A percentile compares a stretch with the other conserved stretches of the same genome.
phyloP scores from a whole-genome alignment of 495 filamentous ascomycete species.

The Neurospora sp. region DNA sequence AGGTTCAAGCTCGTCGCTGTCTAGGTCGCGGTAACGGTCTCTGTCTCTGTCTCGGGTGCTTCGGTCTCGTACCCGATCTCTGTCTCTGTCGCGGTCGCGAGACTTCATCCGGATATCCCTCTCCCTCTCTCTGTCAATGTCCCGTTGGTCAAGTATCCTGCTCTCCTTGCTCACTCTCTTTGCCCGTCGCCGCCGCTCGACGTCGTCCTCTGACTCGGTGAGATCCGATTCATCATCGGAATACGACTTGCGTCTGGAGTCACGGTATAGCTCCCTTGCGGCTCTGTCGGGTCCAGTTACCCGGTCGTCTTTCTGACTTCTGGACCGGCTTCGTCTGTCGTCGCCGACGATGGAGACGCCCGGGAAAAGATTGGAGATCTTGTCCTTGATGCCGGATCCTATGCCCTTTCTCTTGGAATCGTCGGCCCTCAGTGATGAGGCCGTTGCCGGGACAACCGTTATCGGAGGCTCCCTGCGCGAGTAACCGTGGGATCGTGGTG shows the following conservation, averaged over 20 bases:
- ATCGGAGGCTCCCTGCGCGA: slow-evolving; percentile 6
- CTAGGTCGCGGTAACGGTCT: slow-evolving; percentile 18
- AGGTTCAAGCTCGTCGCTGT: slow-evolving; percentile 15
- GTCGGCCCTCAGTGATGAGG: slow-evolving; percentile 4
- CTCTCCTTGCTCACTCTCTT: slow-evolving; percentile 9
- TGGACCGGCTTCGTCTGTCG: slow-evolving; percentile 14
- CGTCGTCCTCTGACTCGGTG: slow-evolving; percentile 17
- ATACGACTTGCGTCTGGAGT: slow-evolving; percentile 11
- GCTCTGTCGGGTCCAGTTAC: not conserved
- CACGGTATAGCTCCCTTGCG: not conserved
- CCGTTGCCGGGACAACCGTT: not conserved
- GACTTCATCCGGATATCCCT: not conserved
- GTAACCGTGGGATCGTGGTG: slow-evolving; percentile 8
- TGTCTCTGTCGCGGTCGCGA: not conserved
- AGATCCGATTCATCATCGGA: slow-evolving; percentile 15
- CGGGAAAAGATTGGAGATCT: slow-evolving; percentile 12
- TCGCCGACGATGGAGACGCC: slow-evolving; percentile 6
- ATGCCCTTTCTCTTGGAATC: slow-evolving; percentile 8
- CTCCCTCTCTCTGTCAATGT: not conserved
- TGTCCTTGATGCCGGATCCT: slow-evolving; percentile 15
- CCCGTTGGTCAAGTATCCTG: not conserved
- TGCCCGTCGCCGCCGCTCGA: slow-evolving; percentile 22
- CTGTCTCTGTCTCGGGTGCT: slow-evolving; percentile 22
- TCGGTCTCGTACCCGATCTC: slow-evolving; percentile 8
- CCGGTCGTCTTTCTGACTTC: slow-evolving; percentile 8